phyloP scores from a whole-genome alignment of 164 flowering plant species.

The Nelumbo lutea region DNA sequence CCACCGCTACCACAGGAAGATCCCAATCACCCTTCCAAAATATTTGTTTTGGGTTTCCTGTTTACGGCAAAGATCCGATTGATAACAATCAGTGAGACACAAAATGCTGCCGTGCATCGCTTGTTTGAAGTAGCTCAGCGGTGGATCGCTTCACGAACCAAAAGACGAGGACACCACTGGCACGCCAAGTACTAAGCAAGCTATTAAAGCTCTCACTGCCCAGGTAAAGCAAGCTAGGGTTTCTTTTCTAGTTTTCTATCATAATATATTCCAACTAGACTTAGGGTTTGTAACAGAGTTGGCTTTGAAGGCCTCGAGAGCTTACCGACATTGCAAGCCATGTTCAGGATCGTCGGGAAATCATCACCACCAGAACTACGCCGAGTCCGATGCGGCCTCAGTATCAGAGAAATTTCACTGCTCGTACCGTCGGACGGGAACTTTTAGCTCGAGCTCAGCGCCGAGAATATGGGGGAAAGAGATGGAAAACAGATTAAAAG shows the following conservation, averaged over 20 bases:
- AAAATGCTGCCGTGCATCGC: conserved; percentile 84
- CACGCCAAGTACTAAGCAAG: conserved; percentile 58
- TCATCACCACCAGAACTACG: conserved; percentile 34
- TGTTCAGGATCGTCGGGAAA: conserved; percentile 54
- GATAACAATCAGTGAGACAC: conserved; percentile 6
- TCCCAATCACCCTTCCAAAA: too few relatives aligned
- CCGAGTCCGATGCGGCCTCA: conserved; percentile 60
- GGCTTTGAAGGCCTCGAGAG: conserved; percentile 91
- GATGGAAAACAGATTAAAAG: conserved; percentile 56
- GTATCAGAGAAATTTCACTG: conserved; percentile 60
- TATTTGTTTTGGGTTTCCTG: too few relatives aligned
- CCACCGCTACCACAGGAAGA: too few relatives aligned
- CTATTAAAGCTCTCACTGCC: conserved; percentile 64
- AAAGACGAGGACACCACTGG: conserved; percentile 33
- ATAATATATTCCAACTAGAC: background rate
- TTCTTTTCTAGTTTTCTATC: background rate
- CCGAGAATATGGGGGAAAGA: conserved; percentile 75
- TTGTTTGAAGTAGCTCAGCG: conserved; percentile 64
- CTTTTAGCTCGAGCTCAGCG: conserved; percentile 44
- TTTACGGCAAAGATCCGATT: background rate
- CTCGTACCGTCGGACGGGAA: conserved; percentile 55
- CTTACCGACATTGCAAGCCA: conserved; percentile 81
- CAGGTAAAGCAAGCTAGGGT: conserved; percentile 40
- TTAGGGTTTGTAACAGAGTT: conserved; percentile 9
- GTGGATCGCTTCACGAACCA: conserved; percentile 43